Evolutionary conservation across 495 filamentous ascomycete species (phyloP), one percentile per base, ranked within the genome.

Genomic region (Talaromyces ruber): DNA sequence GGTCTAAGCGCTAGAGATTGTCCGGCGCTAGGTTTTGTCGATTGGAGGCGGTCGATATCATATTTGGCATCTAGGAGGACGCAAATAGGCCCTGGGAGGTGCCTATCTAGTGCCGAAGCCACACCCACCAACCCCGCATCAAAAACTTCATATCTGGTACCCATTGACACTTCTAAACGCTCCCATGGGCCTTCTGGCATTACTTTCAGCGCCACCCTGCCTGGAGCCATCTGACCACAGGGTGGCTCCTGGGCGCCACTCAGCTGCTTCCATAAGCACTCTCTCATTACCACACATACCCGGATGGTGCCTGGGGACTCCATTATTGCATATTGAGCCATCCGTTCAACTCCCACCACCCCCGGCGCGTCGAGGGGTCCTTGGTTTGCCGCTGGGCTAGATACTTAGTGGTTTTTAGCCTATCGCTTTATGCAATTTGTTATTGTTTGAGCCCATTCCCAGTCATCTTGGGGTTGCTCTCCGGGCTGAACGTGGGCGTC

Each of bases 41-140:
- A 18, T 26, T 62, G 26, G 6, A 62, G 34, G 9, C 60, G 50
- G 7, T 22, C 56, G 14, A 62, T 62, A 25, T 51, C 60, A 6
- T 47, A 30, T 32, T 57, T 51, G 11, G 52, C 11, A 45, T 62
- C 51, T 56, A 62, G 34, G 9, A 62, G 21, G 16, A 62, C 32
- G 25, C 24, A n/a, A 45, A 62, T 56, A 9, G 45, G 43, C 14
- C 47, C 28, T 24, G 8, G 26, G 12, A 37, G 18, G n/a, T 24
- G 22, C 8, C 24, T 16, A 4, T 25, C 25, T 14, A 45, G 12
- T 18, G 60, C 60, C 14, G 9, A 12, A 30, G 22, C 51, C n/a
- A 56, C 18, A 16, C 50, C 60, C 29, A 56, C 14, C 16, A 62
- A 18, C 47, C 57, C 60, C 21, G 52, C 60, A 37, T 62, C 60